Evolutionary conservation across 495 filamentous ascomycete species (phyloP).

Genomic region (Alectoria sarmentosa): DNA sequence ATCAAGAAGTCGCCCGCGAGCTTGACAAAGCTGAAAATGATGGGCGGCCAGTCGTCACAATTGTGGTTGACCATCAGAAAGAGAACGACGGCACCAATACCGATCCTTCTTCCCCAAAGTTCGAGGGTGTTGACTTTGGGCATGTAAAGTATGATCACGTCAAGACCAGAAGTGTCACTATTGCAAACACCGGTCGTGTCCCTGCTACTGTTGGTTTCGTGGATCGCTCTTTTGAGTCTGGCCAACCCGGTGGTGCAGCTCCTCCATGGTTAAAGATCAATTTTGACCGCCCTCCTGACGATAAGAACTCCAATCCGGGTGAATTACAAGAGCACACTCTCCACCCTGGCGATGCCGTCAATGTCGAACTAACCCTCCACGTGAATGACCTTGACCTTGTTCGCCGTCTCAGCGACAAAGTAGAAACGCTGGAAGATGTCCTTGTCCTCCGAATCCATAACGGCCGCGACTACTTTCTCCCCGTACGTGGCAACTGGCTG

Average conservation of each 20-base stretch:
- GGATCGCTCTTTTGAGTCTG: slow-evolving; percentile 50
- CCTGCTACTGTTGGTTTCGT: slow-evolving; percentile 69
- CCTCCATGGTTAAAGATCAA: slow-evolving; percentile 62
- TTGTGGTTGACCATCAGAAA: slow-evolving; percentile 63
- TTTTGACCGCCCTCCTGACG: slow-evolving; percentile 42
- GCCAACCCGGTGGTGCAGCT: slow-evolving; percentile 34
- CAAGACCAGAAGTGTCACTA: slow-evolving; percentile 58
- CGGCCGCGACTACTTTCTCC: slow-evolving; percentile 88
- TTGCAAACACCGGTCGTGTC: slow-evolving; percentile 86
- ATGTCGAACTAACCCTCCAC: slow-evolving; percentile 55
- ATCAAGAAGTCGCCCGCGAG: slow-evolving; percentile 80
- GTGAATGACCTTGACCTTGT: slow-evolving; percentile 58
- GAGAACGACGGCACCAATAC: slow-evolving; percentile 25
- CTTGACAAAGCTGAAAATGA: slow-evolving; percentile 93
- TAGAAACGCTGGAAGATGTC: slow-evolving; percentile 66
- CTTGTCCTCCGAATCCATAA: slow-evolving; percentile 79
- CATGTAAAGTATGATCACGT: slow-evolving; percentile 59
- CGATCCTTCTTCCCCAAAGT: slow-evolving; percentile 30
- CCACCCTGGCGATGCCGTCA: slow-evolving; percentile 74
- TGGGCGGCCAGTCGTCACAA: slow-evolving; percentile 70
- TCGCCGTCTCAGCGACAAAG: slow-evolving; percentile 61
- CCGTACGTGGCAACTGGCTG: slow-evolving; percentile 68
- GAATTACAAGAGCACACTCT: slow-evolving; percentile 48
- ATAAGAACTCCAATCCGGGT: slow-evolving; percentile 31
- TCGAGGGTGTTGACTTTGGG: slow-evolving; percentile 68